Base-by-base conservation (phyloP, 345 rosid species). In the Camelina hispida region DNA sequence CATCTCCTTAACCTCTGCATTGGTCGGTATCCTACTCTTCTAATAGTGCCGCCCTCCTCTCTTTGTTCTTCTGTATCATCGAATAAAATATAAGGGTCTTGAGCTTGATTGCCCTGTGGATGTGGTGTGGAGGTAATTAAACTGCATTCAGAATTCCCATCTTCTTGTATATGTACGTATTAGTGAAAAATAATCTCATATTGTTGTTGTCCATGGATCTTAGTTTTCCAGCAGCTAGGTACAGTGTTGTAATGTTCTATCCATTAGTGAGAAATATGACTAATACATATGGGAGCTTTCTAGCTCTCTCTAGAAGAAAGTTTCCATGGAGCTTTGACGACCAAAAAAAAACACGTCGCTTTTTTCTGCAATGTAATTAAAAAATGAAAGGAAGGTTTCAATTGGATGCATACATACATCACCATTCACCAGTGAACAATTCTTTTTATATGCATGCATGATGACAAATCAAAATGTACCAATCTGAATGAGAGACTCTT, bases 11-110 rank as follows among this genome's bases (percentile, higher is more conserved):
- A 73, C 96, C 52, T 87, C 89, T 62, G 59, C 90, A 7, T 64
- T 87, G 34, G 38, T 90, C 11, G 98, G 97, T 48, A 73, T 69
- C 78, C 79, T 88, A 74, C 82, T 94, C 35, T 83, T 78, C 65
- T 72, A 53, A 28, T 34, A 23, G 48, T 10, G 43, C 44, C 54
- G 43, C 44, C 54, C 46, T 63, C 5, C 30, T 28, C 20, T 18
- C 13, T 34, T 34, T 34, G 37, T 34, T 6, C 11, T 13, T 6
- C n/a, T 13, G 76, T 70, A 56, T 47, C 60, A 56, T 47, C 67
- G 30, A 34, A 34, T 34, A 34, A 34, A 55, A 70, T 47, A 68
- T n/a, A 28, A 68, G 11, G 37, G 28, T n/a, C 50, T 15, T 40
- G 7, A 52, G 68, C 30, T 42, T 12, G 52, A 3, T n/a, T 52